Percentiles rank a stretch among this genome's conserved stretches.
These are phyloP conservation scores for Neocallimastix lanati DNA, from an alignment of 192 early-diverging fungal species.

Conservation along the genomic window DNA sequence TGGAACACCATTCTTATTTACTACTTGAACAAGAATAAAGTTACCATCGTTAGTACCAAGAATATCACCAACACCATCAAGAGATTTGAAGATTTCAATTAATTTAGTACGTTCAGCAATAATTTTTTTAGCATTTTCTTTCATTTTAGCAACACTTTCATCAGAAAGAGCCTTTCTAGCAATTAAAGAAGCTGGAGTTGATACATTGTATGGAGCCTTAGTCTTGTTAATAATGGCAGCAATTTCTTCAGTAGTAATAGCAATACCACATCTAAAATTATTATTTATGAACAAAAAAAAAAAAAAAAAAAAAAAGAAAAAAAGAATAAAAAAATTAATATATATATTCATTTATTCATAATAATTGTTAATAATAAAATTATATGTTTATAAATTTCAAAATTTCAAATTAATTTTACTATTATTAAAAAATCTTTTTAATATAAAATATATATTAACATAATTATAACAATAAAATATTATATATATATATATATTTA, in stretches of 20 bases:
- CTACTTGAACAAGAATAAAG: conserved; percentile 77
- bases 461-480: too few species aligned
- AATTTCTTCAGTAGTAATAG: conserved; percentile 58
- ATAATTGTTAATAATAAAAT: conserved; percentile 2
- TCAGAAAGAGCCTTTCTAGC: conserved; percentile 60
- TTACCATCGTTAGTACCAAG: conserved; percentile 84
- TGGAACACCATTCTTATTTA: conserved; percentile 34
- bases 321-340: neutral
- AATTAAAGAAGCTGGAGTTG: conserved; percentile 60
- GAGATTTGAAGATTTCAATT: conserved; percentile 32
- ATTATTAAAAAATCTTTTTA: too few species aligned
- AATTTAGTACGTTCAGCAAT: conserved; percentile 45
- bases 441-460: too few species aligned
- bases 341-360: too few species aligned
- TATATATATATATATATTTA: too few species aligned
- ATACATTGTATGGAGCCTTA: conserved; percentile 98
- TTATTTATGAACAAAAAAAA: too few species aligned
- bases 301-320: neutral
- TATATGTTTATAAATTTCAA: neutral
- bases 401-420: too few species aligned
- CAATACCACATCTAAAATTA: conserved; percentile 62
- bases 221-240: conserved; percentile 86
- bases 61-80: conserved; percentile 52
- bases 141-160: conserved; percentile 50
- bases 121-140: conserved; percentile 32